Evolutionary conservation across 2,329 filamentous ascomycete genomes (phyloP), one percentile per base, ranked within the genome.

Genomic region (Pseudonectria foliicola): DNA sequence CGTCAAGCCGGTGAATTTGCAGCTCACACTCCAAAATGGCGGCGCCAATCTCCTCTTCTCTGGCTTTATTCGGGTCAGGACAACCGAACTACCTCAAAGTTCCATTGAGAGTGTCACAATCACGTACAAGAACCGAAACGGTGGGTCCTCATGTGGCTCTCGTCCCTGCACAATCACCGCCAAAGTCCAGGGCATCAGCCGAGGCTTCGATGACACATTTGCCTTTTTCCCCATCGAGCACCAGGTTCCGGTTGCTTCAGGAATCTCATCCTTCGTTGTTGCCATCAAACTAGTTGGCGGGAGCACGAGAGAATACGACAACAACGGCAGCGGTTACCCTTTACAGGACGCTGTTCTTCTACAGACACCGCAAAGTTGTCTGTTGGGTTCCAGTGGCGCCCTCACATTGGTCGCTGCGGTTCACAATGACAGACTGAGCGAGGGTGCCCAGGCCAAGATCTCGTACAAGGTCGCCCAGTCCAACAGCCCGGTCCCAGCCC

Each of bases 241-340:
- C 18, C 57, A 72, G 37, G 70, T 88, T 47, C 54, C 73, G 42
- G 63, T 75, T 45, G 59, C 73, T 38, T 62, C 72, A 37, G 67
- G 82, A 43, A 74, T 85, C 57, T 70, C 80, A 27, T 69, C 80
- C 44, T 74, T 83, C 61, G 66, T 64, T 42, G 52, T 78, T 49
- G 57, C 71, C 2, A 49, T 80, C 34, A 70, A 66, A 36, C 57
- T 64, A 34, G 61, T 58, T 3, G 64, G 67, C 40, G 74, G 73
- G 6, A 59, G 62, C 12, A 66, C 56, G 14, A 54, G 65, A 37
- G 50, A 52, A 0, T 70, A 67, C 43, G 67, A 77, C 48, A 80
- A 80, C 53, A 79, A 79, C 45, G 75, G 74, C 6, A 61, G 65
- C 25, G 62, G 61, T 2, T 80, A 76, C 39, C 67, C 66, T 3